Conservation (phyloP, 2,329 filamentous ascomycete genomes). For the Paraconiothyrium sp. region DNA sequence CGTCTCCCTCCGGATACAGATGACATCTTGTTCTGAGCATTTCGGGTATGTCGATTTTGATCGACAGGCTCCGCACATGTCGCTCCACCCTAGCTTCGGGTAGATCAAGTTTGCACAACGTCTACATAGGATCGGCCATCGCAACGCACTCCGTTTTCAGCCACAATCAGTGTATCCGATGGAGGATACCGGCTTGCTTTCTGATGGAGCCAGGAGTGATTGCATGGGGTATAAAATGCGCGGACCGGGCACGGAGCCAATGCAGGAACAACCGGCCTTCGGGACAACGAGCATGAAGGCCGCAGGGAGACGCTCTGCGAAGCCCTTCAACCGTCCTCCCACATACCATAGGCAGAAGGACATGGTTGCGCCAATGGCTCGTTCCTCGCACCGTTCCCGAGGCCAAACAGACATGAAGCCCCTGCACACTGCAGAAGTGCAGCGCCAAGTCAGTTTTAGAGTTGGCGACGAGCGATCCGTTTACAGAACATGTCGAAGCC, state of each 20-base stretch:
- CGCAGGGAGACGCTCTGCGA: slow-evolving; percentile 7
- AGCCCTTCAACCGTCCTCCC: background rate
- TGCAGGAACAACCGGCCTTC: slow-evolving; percentile 7
- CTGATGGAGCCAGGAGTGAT: background rate
- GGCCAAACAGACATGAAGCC: slow-evolving; percentile 12
- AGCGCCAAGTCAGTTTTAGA: slow-evolving; percentile 38
- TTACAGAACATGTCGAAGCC: slow-evolving; percentile 23
- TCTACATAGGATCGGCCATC: background rate
- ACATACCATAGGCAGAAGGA: background rate
- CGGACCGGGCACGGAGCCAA: background rate
- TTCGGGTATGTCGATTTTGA: background rate
- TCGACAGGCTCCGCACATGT: slow-evolving; percentile 11
- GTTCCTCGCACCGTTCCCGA: background rate
- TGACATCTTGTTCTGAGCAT: background rate
- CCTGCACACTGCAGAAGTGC: slow-evolving; percentile 15
- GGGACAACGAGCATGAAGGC: slow-evolving; percentile 4
- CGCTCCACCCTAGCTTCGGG: background rate
- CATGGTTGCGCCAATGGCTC: background rate
- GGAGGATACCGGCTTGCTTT: background rate
- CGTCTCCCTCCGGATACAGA: background rate
- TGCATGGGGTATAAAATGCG: background rate
- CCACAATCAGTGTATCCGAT: background rate
- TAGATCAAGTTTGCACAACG: background rate
- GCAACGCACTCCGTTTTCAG: too few relatives aligned
- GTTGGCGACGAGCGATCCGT: slow-evolving; percentile 44